Percentiles rank a stretch among this genome's conserved stretches.
phyloP scores from a whole-genome alignment of 768 basidiomycete species.

The Leccinum incarnatum region DNA sequence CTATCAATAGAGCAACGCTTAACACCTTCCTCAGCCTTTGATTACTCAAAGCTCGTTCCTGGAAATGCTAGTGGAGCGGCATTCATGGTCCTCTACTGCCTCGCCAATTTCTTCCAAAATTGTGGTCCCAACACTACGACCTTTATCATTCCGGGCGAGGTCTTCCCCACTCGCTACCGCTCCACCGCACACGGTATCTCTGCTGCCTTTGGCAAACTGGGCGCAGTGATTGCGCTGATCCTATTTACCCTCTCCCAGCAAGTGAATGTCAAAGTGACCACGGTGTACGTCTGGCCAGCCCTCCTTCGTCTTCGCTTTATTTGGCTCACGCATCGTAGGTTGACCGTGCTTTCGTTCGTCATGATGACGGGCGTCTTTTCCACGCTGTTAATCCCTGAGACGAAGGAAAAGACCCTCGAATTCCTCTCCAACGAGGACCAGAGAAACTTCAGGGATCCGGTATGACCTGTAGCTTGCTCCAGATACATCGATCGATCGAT shows the following conservation, averaged over 20 bases:
- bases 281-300: background rate
- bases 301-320: background rate
- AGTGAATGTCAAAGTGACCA: background rate
- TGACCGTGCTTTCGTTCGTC: conserved; percentile 76
- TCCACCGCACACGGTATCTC: conserved; percentile 80
- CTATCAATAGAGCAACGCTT: background rate
- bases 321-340: background rate
- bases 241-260: background rate
- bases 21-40: conserved; percentile 49
- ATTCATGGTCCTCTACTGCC: conserved; percentile 75
- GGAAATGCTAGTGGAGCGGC: conserved; percentile 37
- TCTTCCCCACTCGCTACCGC: conserved; percentile 82
- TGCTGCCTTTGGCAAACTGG: conserved; percentile 77
- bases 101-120: conserved; percentile 85
- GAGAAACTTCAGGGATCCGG: background rate
- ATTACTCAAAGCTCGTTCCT: conserved; percentile 45
- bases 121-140: conserved; percentile 79
- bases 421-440: conserved; percentile 59
- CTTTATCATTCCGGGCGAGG: conserved; percentile 75
- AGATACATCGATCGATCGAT: background rate
- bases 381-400: conserved; percentile 74
- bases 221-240: conserved; percentile 75
- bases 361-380: conserved; percentile 81
- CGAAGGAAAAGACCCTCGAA: conserved; percentile 58
- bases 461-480: no score